phyloP scores from a whole-genome alignment of 768 basidiomycete genomes.

The Mycena galericulata region DNA sequence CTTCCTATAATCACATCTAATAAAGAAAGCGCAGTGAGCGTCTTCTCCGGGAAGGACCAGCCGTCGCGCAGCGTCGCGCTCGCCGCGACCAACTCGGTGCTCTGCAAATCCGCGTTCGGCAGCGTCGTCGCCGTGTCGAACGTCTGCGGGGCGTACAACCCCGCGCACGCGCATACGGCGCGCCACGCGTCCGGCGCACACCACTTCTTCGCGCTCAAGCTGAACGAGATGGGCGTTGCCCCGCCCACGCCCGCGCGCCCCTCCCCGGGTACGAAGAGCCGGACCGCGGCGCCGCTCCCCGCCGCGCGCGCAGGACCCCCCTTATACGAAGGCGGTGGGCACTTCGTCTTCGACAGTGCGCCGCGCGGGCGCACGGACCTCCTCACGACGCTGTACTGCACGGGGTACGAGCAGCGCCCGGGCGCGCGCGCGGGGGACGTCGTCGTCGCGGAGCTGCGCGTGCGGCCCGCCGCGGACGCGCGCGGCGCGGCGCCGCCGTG shows the following conservation, averaged over 20 bases:
- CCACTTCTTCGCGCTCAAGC: constrained; percentile 35
- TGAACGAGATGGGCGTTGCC: constrained; percentile 20
- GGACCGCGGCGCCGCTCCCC: neutral
- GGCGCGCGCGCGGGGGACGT: constrained; percentile 29
- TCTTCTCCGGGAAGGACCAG: constrained; percentile 32
- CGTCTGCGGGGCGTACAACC: constrained; percentile 35
- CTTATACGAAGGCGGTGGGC: constrained; percentile 35
- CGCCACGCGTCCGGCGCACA: constrained; percentile 24
- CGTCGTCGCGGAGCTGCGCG: constrained; percentile 38
- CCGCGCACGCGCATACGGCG: constrained; percentile 4
- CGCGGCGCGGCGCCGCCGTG: constrained; percentile 21
- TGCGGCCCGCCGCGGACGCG: constrained; percentile 27
- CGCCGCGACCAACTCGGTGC: constrained; percentile 31
- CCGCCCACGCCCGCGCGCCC: neutral
- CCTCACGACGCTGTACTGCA: constrained; percentile 39
- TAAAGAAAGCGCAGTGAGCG: constrained; percentile 17
- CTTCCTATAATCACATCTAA: no score
- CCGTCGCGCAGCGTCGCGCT: constrained; percentile 29
- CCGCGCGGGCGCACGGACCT: constrained; percentile 35
- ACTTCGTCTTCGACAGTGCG: constrained; percentile 36
- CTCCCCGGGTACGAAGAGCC: neutral
- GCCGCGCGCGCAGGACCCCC: neutral
- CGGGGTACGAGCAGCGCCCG: constrained; percentile 36
- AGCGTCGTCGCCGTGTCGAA: constrained; percentile 25
- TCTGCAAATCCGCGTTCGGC: constrained; percentile 16